phyloP scores from a whole-genome alignment of 768 basidiomycete genomes.

The Myochromella boudieri region DNA sequence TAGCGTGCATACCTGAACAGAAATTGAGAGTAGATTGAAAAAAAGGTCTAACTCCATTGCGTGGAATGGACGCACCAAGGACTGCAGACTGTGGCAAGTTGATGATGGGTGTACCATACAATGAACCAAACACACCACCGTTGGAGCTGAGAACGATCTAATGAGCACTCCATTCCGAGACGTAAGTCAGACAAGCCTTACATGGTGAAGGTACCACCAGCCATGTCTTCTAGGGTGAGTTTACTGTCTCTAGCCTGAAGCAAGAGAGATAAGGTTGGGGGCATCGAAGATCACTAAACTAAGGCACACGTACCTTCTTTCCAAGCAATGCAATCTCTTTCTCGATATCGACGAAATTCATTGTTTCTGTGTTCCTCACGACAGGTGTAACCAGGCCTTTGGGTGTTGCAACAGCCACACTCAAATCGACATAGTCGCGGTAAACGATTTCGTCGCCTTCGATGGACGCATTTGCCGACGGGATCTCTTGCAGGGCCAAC shows the following conservation, averaged over 20 bases:
- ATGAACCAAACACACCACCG: constrained; percentile 96
- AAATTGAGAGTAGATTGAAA: constrained; percentile 1
- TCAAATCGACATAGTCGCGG: constrained; percentile 88
- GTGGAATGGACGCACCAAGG: constrained; percentile 59
- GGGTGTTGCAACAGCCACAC: constrained; percentile 95
- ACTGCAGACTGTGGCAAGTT: constrained; percentile 95
- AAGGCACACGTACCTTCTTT: constrained; percentile 62
- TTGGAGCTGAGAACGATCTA: constrained; percentile 69
- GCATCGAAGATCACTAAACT: neutral
- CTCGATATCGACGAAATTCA: constrained; percentile 91
- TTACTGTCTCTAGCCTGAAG: constrained; percentile 83
- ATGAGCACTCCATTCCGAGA: constrained; percentile 5
- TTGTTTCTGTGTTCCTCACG: constrained; percentile 83
- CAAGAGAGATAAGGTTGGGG: neutral
- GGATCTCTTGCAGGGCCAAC: constrained; percentile 88
- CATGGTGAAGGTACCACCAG: constrained; percentile 99
- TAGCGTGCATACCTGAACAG: constrained; percentile 81
- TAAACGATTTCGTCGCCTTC: constrained; percentile 95
- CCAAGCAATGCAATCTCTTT: constrained; percentile 88
- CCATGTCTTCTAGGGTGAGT: constrained; percentile 96
- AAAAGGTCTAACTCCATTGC: too few relatives aligned
- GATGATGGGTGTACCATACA: constrained; percentile 99
- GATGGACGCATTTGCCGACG: constrained; percentile 91
- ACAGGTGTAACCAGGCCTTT: constrained; percentile 98
- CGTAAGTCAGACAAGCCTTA: constrained; percentile 34